Percentiles rank a stretch among this genome's conserved stretches.
These are phyloP conservation scores for Ilyonectria destructans DNA, from an alignment of 2,329 filamentous ascomycete genomes.

Conservation along the genomic window DNA sequence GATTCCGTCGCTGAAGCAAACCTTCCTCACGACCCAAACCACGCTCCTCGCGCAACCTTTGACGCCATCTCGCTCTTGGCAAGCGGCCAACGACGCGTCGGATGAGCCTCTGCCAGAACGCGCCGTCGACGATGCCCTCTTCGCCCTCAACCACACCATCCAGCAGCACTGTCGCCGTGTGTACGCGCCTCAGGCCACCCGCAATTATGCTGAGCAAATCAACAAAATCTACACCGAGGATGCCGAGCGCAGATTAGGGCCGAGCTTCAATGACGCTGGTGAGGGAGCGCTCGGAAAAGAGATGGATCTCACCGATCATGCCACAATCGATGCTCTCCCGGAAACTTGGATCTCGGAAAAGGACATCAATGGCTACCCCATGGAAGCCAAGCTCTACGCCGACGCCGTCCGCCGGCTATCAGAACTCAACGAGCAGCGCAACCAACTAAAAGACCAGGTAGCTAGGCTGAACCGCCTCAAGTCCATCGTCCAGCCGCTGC, in stretches of 20 bases:
- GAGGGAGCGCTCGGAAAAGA: slow-evolving; percentile 57
- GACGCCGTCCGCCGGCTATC: slow-evolving; percentile 66
- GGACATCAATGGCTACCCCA: slow-evolving; percentile 56
- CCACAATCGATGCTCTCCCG: slow-evolving; percentile 65
- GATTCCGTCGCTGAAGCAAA: slow-evolving; percentile 74
- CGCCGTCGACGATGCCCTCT: slow-evolving; percentile 71
- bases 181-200: slow-evolving; percentile 78
- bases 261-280: slow-evolving; percentile 54
- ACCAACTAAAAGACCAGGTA: slow-evolving; percentile 57
- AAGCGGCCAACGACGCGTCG: slow-evolving; percentile 61
- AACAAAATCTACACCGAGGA: slow-evolving; percentile 74
- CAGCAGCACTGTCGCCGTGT: slow-evolving; percentile 77
- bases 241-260: slow-evolving; percentile 57
- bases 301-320: slow-evolving; percentile 62
- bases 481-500: slow-evolving; percentile 63
- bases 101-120: slow-evolving; percentile 62
- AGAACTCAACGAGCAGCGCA: slow-evolving; percentile 62
- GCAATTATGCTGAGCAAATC: slow-evolving; percentile 82
- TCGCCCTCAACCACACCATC: slow-evolving; percentile 73
- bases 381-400: slow-evolving; percentile 67
- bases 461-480: slow-evolving; percentile 67
- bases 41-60: slow-evolving; percentile 75
- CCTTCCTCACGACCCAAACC: slow-evolving; percentile 76
- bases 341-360: slow-evolving; percentile 62
- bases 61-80: slow-evolving; percentile 70